Evolutionary conservation across 305 asterid species (phyloP), one percentile per base, ranked within the genome.

Genomic region (Petunia hybrid): DNA sequence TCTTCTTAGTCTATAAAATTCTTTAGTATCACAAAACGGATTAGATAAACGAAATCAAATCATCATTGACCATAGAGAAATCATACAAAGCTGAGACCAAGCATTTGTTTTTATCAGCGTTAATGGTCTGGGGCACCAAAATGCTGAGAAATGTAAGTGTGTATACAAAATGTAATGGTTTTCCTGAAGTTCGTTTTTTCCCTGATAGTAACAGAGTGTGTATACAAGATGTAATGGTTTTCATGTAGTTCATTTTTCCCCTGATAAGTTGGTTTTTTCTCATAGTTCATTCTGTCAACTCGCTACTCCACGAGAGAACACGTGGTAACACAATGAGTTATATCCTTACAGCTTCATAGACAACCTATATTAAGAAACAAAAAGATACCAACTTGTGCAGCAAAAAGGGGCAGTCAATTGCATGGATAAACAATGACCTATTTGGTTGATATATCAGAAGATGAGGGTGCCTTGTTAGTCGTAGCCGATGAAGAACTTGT

Each of bases 371-470:
- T 45, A 22, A 22, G 31, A 22, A 22, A 22, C 31, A 22, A 22
- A 22, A 22, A 22, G 31, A 22, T 22, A 22, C 31, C 31, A 22
- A 69, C 22, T 22, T 70, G 42, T 22, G 65, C 40, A 38, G 8
- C 36, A 74, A 12, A 0, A 45, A 70, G 9, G 14, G 42, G 22
- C 9, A 45, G 60, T 22, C 59, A 38, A 12, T 48, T 43, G 12
- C 8, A 64, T 22, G 62, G 42, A 5, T 31, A 79, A 13, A 73
- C n/a, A 46, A 40, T 10, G 42, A 46, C 8, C 81, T 85, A 82
- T 80, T 76, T 78, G 7, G 67, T 73, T 74, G 86, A 81, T 81
- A 83, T 80, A 82, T 81, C 87, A 60, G 82, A 76, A 53, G 87
- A 70, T 7, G 87, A 78, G 43, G 85, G 82, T 42, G 79, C 73